Base-by-base conservation (phyloP, 73 alveolate genomes). In the Urostyla sp. region DNA sequence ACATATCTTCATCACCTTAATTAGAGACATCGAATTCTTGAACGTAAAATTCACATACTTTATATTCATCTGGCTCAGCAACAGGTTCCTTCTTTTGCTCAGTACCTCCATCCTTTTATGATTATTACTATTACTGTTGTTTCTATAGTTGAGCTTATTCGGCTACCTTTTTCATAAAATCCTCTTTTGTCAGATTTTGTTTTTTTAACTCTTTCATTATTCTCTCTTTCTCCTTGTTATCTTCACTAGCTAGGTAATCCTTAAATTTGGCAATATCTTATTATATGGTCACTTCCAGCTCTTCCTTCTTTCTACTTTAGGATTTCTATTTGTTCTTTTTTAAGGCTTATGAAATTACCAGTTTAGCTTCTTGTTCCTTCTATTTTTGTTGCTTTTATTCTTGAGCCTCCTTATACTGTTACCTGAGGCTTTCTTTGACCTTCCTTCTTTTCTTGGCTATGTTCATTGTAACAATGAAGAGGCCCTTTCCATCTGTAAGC, bases 401-500 rank as follows among this genome's bases (percentile, higher is more conserved):
- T 63, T 63, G 45, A 16, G 79, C 79, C 52, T 40, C 44, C 79
- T 37, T 63, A 48, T 69, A 69, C 18, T 37, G 54, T 36, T 49
- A 46, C 56, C 75, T 58, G 72, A 75, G 46, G 53, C 24, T 55
- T n/a, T 79, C 88, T 72, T 73, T 87, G 20, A 87, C 67, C 34
- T 0, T 61, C 51, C 90, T 80, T 56, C 88, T 36, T 37, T 31
- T 48, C 18, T 54, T 52, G 21, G 53, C 74, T n/a, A 94, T 32
- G 56, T 80, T 66, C 85, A 91, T 88, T 8, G 95, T 94, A 27
- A 94, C 86, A 50, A 91, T 87, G 36, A 59, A 94, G 51, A 94
- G 67, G 34, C 57, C 52, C 49, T 91, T 91, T 32, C 98, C 98
- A 72, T 94, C 97, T 32, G 95, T 72, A 10, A 94, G 80, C 46